These are phyloP conservation scores for Fomitiporia mediterranea DNA, from an alignment of 1,284 basidiomycete species.

Conservation along the genomic window DNA sequence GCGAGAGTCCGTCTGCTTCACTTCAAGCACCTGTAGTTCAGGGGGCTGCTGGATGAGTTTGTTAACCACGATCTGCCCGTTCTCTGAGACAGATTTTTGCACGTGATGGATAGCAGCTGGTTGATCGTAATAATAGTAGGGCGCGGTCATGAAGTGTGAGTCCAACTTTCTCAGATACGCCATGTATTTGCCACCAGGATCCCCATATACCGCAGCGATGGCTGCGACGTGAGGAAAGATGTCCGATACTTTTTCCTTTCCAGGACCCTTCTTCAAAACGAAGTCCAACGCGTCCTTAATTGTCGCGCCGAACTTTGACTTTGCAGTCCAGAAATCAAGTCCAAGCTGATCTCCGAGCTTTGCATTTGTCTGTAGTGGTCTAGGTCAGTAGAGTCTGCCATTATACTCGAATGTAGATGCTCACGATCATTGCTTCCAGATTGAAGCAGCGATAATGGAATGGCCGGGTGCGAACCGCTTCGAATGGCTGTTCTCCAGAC, in stretches of 20 bases:
- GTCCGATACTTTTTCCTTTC: slow-evolving; percentile 40
- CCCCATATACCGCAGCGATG: slow-evolving; percentile 51
- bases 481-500: slow-evolving; percentile 56
- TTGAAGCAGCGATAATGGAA: slow-evolving; percentile 67
- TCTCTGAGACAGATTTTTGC: slow-evolving; percentile 1
- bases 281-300: slow-evolving; percentile 56
- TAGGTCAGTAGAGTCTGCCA: slow-evolving; percentile 23
- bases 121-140: slow-evolving; percentile 54
- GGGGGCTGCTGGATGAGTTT: neutral
- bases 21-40: neutral
- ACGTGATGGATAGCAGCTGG: slow-evolving; percentile 29
- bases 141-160: slow-evolving; percentile 34
- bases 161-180: slow-evolving; percentile 35
- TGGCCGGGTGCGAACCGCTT: slow-evolving; percentile 58
- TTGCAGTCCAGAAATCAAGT: slow-evolving; percentile 45
- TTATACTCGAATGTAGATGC: slow-evolving; percentile 25
- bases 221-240: slow-evolving; percentile 50
- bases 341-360: slow-evolving; percentile 52
- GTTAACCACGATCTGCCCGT: slow-evolving; percentile 4
- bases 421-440: slow-evolving; percentile 61
- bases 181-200: slow-evolving; percentile 47
- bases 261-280: slow-evolving; percentile 41
- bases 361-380: slow-evolving; percentile 42
- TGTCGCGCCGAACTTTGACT: slow-evolving; percentile 48
- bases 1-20: neutral